Evolutionary conservation across 1,284 basidiomycete genomes (phyloP).

Genomic region (Paramarasmius palmivorus): DNA sequence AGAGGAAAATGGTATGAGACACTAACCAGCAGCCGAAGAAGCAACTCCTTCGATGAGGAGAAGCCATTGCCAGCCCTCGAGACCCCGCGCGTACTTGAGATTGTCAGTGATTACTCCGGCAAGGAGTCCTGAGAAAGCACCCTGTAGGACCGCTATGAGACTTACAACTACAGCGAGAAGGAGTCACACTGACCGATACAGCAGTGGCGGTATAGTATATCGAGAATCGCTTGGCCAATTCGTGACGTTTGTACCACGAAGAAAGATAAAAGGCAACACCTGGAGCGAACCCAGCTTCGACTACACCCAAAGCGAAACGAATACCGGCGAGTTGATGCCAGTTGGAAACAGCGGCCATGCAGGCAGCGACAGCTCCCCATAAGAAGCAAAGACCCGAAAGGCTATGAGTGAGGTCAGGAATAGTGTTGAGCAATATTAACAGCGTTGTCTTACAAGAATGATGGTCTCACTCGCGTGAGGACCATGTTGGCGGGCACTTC

Average conservation of each 20-base stretch:
- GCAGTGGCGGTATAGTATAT: slow-evolving; percentile 37
- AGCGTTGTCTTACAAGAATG: slow-evolving; percentile 16
- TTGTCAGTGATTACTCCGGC: slow-evolving; percentile 38
- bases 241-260: slow-evolving; percentile 39
- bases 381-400: slow-evolving; percentile 19
- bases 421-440: not conserved
- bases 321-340: slow-evolving; percentile 22
- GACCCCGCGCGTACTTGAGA: slow-evolving; percentile 38
- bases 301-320: slow-evolving; percentile 16
- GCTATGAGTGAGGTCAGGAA: slow-evolving; percentile 9
- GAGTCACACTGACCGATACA: too few relatives aligned
- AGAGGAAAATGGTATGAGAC: too few relatives aligned
- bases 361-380: slow-evolving; percentile 23
- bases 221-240: slow-evolving; percentile 43
- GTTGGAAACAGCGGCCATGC: slow-evolving; percentile 18
- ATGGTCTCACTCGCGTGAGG: slow-evolving; percentile 19
- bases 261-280: slow-evolving; percentile 41
- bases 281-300: slow-evolving; percentile 41
- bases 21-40: slow-evolving; percentile 1
- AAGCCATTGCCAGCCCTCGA: slow-evolving; percentile 39
- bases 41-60: slow-evolving; percentile 32
- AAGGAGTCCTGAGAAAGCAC: slow-evolving; percentile 36
- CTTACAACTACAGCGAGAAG: too few relatives aligned
- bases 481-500: slow-evolving; percentile 23
- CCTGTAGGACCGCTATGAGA: too few relatives aligned